Conservation (phyloP, 305 asterid genomes). For the Solanum hybrid region DNA sequence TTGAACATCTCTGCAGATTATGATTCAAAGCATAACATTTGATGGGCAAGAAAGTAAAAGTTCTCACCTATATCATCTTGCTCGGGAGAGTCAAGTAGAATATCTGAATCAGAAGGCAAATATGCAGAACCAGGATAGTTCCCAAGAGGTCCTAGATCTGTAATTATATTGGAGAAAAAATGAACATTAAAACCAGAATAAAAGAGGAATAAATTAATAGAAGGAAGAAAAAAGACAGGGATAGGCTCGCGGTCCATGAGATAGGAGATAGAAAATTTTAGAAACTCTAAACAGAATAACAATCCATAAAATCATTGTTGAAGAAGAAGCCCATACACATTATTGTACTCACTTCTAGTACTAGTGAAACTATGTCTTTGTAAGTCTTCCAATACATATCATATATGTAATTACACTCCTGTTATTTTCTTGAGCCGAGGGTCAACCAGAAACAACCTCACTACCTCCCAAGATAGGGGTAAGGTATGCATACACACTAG, state of each 20-base stretch:
- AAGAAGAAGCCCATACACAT: not conserved
- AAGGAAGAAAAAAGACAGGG: not conserved
- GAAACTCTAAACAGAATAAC: not conserved
- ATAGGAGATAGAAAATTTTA: not conserved
- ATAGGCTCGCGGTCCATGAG: not conserved
- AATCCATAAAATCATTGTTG: not conserved
- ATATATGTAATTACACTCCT: not conserved
- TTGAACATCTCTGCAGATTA: not conserved
- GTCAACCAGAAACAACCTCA: not conserved
- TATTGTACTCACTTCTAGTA: not conserved
- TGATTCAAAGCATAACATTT: not conserved
- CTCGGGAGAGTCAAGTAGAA: conserved; percentile 85
- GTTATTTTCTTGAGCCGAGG: not conserved
- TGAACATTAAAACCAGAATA: not conserved
- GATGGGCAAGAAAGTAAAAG: not conserved
- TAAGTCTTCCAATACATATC: not conserved
- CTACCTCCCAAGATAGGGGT: not conserved
- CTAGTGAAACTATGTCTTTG: not conserved
- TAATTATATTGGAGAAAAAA: conserved; percentile 6
- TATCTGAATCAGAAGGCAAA: conserved; percentile 91
- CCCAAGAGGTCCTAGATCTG: conserved; percentile 95
- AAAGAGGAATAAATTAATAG: not conserved
- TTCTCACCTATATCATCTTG: conserved; percentile 78
- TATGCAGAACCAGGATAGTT: conserved; percentile 86
- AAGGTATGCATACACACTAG: not conserved